Conservation (phyloP, 179 eudicot species). For the Camellia oleifera region DNA sequence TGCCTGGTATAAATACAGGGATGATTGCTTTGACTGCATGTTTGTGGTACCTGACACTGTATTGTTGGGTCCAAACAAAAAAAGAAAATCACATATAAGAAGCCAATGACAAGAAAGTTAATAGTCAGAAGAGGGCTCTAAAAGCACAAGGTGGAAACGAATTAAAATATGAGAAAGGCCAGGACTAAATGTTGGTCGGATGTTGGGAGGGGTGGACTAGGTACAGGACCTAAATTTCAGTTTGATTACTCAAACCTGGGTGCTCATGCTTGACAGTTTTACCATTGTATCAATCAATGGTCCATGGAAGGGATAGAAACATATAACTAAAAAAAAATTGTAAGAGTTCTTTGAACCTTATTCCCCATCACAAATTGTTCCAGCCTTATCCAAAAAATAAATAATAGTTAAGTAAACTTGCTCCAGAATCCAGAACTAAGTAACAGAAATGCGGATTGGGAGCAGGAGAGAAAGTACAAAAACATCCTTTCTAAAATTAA, state of each 20-base stretch:
- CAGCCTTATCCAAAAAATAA: background rate
- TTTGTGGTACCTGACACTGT: too few relatives aligned
- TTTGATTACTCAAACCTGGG: background rate
- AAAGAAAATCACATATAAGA: background rate
- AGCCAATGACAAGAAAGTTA: background rate
- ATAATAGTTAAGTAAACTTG: background rate
- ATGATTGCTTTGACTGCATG: too few relatives aligned
- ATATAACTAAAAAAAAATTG: background rate
- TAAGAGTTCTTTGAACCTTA: background rate
- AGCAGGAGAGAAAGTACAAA: too few relatives aligned
- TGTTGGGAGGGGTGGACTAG: background rate
- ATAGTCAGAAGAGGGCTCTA: background rate
- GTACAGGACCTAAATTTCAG: background rate
- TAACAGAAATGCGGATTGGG: too few relatives aligned
- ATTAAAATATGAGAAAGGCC: background rate
- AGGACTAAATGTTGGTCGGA: background rate
- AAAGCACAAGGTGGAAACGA: constrained; percentile 2
- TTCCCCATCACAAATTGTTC: background rate
- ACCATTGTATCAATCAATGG: constrained; percentile 3
- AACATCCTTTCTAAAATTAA: too few relatives aligned
- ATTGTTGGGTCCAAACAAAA: background rate
- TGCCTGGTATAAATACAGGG: too few relatives aligned
- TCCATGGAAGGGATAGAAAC: background rate
- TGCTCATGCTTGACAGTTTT: background rate
- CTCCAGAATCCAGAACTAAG: too few relatives aligned